phyloP scores from a whole-genome alignment of 352 stramenopile species.

The Thraustotheca clavata region DNA sequence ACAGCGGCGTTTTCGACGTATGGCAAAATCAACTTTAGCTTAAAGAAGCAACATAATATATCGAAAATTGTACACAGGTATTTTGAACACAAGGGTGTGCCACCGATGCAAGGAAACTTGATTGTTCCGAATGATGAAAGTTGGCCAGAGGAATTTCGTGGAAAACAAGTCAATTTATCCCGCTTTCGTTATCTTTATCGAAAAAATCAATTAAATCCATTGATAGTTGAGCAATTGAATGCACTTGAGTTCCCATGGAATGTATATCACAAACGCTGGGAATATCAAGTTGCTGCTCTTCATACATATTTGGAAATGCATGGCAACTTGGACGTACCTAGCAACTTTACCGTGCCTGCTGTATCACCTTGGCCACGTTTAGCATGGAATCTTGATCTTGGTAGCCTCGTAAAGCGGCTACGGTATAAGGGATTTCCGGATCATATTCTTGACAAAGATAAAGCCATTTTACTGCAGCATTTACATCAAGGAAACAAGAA shows the following conservation, averaged over 20 bases:
- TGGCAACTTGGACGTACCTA: not conserved
- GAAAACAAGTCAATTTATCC: not conserved
- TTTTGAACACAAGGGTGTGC: not conserved
- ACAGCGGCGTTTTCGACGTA: conserved; percentile 5
- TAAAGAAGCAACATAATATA: not conserved
- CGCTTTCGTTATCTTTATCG: not conserved
- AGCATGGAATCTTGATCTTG: not conserved
- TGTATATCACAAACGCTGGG: not conserved
- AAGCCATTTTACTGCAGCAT: no score
- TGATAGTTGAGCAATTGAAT: not conserved
- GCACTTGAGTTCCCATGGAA: not conserved
- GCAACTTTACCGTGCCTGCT: not conserved
- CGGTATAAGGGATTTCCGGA: no score
- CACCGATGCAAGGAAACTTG: not conserved
- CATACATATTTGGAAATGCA: not conserved
- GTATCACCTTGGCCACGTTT: not conserved
- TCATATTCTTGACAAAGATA: no score
- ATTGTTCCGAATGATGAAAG: not conserved
- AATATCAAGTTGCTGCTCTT: not conserved
- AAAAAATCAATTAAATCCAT: not conserved
- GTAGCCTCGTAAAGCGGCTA: no score
- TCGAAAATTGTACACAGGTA: not conserved
- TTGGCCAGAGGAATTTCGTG: not conserved
- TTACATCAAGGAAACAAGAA: no score
- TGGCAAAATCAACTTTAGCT: conserved; percentile 2